Conservation (phyloP, 2,329 filamentous ascomycete species). For the Hortaea sp. region DNA sequence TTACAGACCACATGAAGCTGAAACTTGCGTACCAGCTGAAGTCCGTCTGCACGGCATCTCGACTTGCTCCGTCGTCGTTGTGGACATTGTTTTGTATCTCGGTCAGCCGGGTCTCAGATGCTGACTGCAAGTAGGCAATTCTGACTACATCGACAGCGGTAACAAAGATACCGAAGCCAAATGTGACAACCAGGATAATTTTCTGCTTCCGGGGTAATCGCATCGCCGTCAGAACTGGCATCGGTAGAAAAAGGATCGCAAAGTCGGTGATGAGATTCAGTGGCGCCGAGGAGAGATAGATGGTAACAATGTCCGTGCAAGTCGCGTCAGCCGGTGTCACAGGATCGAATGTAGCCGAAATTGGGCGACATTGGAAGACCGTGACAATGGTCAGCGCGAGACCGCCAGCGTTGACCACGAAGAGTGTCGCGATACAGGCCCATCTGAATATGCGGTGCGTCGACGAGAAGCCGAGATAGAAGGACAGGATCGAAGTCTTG, state of each 20-base stretch:
- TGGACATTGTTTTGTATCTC: constrained; percentile 25
- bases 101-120: constrained; percentile 40
- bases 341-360: constrained; percentile 56
- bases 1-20: constrained; percentile 86
- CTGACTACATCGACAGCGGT: constrained; percentile 79
- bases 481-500: constrained; percentile 85
- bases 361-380: constrained; percentile 73
- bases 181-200: constrained; percentile 75
- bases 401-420: constrained; percentile 69
- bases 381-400: constrained; percentile 74
- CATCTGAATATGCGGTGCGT: constrained; percentile 68
- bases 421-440: constrained; percentile 70
- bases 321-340: constrained; percentile 35
- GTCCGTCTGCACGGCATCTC: constrained; percentile 36
- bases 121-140: constrained; percentile 80
- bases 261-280: constrained; percentile 89
- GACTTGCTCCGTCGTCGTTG: constrained; percentile 14
- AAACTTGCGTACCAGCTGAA: constrained; percentile 65
- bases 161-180: constrained; percentile 78
- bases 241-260: constrained; percentile 75
- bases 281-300: constrained; percentile 66
- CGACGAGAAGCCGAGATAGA: constrained; percentile 75
- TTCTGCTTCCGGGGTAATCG: constrained; percentile 77
- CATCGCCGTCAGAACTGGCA: constrained; percentile 82
- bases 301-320: constrained; percentile 53